Evolutionary conservation across 2,329 filamentous ascomycete genomes (phyloP).

Genomic region (Aspergillus novofumigatus): DNA sequence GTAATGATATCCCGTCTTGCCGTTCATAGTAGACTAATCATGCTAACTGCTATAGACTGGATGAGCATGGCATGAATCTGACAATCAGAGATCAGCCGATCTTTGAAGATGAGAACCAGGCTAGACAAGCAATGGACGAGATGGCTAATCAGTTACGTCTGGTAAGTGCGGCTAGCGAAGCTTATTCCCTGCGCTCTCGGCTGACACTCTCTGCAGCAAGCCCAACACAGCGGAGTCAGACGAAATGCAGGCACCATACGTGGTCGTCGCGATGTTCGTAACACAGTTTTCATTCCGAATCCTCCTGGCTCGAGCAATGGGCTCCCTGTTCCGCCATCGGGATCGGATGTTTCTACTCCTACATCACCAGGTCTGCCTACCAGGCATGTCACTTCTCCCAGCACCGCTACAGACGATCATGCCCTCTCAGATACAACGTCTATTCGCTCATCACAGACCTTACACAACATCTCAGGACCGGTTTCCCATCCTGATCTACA

Average conservation of each 20-base stretch:
- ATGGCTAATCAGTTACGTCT: slow-evolving; percentile 47
- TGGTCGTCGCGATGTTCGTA: slow-evolving; percentile 84
- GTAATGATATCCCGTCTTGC: slow-evolving; percentile 20
- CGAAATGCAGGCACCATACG: slow-evolving; percentile 73
- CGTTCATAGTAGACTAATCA: background rate
- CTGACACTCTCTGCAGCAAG: slow-evolving; percentile 34
- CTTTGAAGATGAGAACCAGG: slow-evolving; percentile 46
- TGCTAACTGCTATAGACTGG: slow-evolving; percentile 29
- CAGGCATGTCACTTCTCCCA: slow-evolving; percentile 44
- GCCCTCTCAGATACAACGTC: slow-evolving; percentile 81
- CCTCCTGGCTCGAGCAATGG: slow-evolving; percentile 35
- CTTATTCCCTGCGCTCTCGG: background rate
- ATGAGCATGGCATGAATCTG: slow-evolving; percentile 44
- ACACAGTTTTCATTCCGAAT: slow-evolving; percentile 76
- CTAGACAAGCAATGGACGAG: slow-evolving; percentile 45
- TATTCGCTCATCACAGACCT: slow-evolving; percentile 79
- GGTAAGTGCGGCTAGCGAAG: slow-evolving; percentile 24
- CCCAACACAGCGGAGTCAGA: slow-evolving; percentile 51
- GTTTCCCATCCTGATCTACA: slow-evolving; percentile 77
- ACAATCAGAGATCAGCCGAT: slow-evolving; percentile 49
- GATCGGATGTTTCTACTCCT: slow-evolving; percentile 24
- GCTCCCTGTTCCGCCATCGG: slow-evolving; percentile 23
- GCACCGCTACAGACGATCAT: slow-evolving; percentile 60
- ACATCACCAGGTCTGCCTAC: slow-evolving; percentile 33
- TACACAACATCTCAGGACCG: slow-evolving; percentile 64